phyloP scores from a whole-genome alignment of 2,329 filamentous ascomycete species.

The Exophiala phaeomuriformis region DNA sequence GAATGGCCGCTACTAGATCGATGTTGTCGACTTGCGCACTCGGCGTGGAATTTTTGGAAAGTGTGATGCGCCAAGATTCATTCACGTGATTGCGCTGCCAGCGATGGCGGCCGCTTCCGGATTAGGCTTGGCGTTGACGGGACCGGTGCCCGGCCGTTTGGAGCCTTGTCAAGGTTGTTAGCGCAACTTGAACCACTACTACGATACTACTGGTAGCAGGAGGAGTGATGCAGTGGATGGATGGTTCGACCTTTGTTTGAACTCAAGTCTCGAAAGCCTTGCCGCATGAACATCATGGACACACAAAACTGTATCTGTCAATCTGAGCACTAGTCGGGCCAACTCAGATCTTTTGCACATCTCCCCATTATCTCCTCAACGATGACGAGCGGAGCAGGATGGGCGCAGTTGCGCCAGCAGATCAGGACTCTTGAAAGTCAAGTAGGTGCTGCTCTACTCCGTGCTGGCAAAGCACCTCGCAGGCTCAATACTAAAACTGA shows the following conservation, averaged over 20 bases:
- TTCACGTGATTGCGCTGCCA: background rate
- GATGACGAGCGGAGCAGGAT: conserved; percentile 56
- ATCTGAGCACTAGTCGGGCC: background rate
- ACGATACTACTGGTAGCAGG: no score
- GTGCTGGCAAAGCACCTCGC: background rate
- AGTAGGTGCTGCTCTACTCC: conserved; percentile 44
- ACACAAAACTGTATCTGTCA: background rate
- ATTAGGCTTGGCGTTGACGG: background rate
- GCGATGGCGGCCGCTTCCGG: background rate
- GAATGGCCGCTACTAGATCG: background rate
- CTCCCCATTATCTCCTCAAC: background rate
- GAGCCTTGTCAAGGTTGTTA: conserved; percentile 6
- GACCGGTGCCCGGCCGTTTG: background rate
- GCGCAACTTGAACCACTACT: no score
- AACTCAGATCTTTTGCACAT: background rate
- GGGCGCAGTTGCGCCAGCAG: conserved; percentile 92
- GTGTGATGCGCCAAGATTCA: conserved; percentile 12
- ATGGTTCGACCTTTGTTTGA: no score
- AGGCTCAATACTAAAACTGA: conserved; percentile 8
- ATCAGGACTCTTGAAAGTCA: conserved; percentile 82
- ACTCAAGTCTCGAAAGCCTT: background rate
- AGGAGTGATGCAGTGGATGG: no score
- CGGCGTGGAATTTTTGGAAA: conserved; percentile 7
- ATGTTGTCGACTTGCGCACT: background rate
- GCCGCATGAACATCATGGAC: background rate